phyloP scores from a whole-genome alignment of 2,329 filamentous ascomycete species.

The Xylaria sp. region DNA sequence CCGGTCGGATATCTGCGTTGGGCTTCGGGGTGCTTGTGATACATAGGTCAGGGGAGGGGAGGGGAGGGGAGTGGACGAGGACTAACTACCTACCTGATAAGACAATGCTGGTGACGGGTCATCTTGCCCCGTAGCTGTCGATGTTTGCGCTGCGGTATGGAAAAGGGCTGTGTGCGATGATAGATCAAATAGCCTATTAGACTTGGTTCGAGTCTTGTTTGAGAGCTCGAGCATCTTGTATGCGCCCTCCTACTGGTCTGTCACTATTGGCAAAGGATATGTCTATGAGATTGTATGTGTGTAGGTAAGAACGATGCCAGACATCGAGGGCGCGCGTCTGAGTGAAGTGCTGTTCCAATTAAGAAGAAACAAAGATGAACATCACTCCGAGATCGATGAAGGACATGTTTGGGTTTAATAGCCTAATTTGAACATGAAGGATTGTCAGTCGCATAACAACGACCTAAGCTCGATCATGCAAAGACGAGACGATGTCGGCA shows the following conservation, averaged over 20 bases:
- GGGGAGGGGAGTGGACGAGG: not conserved
- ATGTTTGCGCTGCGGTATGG: not conserved
- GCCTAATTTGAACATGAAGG: not conserved
- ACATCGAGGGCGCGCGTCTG: not conserved
- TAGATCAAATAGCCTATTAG: not conserved
- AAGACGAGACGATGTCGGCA: not conserved
- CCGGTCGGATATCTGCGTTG: slow-evolving; percentile 17
- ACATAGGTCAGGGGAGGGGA: slow-evolving; percentile 5
- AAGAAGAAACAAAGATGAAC: not conserved
- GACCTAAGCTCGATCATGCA: not conserved
- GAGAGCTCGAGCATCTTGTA: not conserved
- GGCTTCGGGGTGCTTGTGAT: slow-evolving; percentile 2
- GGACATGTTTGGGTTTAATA: not conserved
- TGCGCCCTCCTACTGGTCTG: not conserved
- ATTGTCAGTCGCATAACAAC: not conserved
- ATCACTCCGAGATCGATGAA: not conserved
- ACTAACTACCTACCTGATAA: too few species aligned
- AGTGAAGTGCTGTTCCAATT: not conserved
- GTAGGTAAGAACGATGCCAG: not conserved
- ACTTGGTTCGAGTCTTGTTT: not conserved
- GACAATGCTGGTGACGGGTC: not conserved
- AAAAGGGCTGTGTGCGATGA: not conserved
- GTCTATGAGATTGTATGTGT: not conserved
- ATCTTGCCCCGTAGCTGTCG: not conserved
- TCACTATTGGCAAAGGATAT: not conserved